Percentiles rank a stretch among this genome's conserved stretches.
Conservation (phyloP, 352 stramenopile genomes). For the Thraustochytrium aureum region DNA sequence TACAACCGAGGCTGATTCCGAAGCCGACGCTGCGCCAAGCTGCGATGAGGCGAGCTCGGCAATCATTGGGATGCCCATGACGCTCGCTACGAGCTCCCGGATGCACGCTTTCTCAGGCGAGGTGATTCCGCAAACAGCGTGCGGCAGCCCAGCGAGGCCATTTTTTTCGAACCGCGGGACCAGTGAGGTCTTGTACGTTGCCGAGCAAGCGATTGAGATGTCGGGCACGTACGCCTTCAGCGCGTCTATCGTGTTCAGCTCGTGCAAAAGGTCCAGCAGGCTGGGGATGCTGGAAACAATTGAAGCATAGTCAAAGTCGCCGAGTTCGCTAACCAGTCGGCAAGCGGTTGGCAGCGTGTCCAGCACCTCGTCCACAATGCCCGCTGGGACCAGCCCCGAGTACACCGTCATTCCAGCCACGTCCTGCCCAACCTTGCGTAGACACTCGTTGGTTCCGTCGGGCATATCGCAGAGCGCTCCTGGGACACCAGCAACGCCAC, state of each 20-base stretch:
- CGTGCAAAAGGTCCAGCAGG: constrained; percentile 11
- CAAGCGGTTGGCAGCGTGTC: constrained; percentile 44
- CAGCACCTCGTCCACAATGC: not conserved
- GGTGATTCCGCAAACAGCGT: constrained; percentile 33
- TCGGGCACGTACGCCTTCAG: constrained; percentile 25
- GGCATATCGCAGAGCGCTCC: constrained; percentile 36
- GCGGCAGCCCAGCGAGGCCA: not conserved
- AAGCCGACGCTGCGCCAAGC: not conserved
- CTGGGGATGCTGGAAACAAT: constrained; percentile 6
- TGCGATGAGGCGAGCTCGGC: constrained; percentile 11
- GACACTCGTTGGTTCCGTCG: constrained; percentile 12
- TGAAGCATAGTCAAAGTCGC: constrained; percentile 6
- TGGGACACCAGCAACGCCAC: constrained; percentile 26
- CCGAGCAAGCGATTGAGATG: constrained; percentile 7
- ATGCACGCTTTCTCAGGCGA: not conserved
- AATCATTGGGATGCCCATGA: constrained; percentile 30
- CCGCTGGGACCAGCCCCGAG: not conserved
- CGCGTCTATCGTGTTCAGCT: constrained; percentile 10
- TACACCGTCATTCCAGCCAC: constrained; percentile 1
- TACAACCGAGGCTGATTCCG: not conserved
- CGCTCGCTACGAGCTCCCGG: not conserved
- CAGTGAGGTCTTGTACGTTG: constrained; percentile 26
- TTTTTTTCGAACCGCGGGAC: constrained; percentile 25
- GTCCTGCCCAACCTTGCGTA: not conserved
- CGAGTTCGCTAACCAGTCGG: not conserved